Conservation (phyloP, 305 asterid genomes). For the Fraxinus nigra region DNA sequence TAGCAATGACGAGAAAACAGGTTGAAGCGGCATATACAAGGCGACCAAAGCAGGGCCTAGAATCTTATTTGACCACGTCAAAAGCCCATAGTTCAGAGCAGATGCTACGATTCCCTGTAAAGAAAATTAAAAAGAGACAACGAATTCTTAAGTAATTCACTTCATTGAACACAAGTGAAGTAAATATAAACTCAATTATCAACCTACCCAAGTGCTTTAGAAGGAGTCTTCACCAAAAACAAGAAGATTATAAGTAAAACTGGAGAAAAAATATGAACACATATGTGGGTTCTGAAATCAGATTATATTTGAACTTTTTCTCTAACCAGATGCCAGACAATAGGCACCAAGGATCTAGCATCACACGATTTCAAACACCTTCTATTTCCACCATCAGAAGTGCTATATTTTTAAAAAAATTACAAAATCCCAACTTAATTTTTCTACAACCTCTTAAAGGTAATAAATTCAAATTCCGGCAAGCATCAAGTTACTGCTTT, state of each 20-base stretch:
- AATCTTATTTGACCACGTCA: slow-evolving; percentile 88
- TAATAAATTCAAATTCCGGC: neutral
- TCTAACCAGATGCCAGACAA: neutral
- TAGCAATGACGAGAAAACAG: slow-evolving; percentile 80
- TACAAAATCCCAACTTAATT: neutral
- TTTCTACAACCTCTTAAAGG: neutral
- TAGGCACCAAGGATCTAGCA: neutral
- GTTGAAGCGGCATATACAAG: slow-evolving; percentile 88
- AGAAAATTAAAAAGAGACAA: neutral
- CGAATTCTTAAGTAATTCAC: neutral
- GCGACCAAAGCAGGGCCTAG: slow-evolving; percentile 95
- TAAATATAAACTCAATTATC: neutral
- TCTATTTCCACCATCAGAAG: neutral
- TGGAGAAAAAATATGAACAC: neutral
- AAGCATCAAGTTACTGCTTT: neutral
- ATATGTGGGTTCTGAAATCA: neutral
- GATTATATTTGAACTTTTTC: neutral
- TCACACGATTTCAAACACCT: neutral
- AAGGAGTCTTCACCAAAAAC: neutral
- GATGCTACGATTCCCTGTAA: slow-evolving; percentile 85
- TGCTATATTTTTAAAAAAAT: neutral
- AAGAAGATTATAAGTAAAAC: neutral
- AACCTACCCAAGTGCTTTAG: neutral
- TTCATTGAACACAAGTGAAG: neutral
- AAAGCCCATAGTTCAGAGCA: slow-evolving; percentile 81